phyloP scores from a whole-genome alignment of 805 yeast genomes.

The Metschnikowia proteae region DNA sequence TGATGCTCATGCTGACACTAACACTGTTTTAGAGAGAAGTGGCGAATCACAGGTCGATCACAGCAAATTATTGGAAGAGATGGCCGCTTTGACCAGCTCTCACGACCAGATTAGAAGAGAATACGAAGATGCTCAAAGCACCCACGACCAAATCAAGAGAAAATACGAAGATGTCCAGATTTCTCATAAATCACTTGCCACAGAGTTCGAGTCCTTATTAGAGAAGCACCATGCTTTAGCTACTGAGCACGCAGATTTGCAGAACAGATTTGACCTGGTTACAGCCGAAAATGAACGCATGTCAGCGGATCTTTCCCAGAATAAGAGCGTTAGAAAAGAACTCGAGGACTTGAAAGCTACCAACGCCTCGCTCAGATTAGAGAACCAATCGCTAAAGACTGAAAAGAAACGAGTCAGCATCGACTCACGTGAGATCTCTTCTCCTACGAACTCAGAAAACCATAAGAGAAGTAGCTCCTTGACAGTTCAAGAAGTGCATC shows the following conservation, averaged over 20 bases:
- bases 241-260: constrained; percentile 5
- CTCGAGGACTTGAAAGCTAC: constrained; percentile 27
- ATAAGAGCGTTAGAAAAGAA: constrained; percentile 16
- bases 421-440: constrained; percentile 1
- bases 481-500: neutral
- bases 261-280: constrained; percentile 5
- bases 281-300: constrained; percentile 7
- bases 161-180: constrained; percentile 20
- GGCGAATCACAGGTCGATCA: neutral
- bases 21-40: neutral
- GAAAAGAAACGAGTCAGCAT: neutral
- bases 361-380: constrained; percentile 34
- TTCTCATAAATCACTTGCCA: constrained; percentile 8
- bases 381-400: constrained; percentile 35
- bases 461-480: neutral
- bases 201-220: constrained; percentile 3
- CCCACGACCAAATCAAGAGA: constrained; percentile 18
- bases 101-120: constrained; percentile 14
- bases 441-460: neutral
- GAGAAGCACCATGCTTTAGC: constrained; percentile 3
- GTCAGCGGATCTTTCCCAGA: constrained; percentile 1
- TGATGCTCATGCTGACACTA: neutral
- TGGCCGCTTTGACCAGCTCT: constrained; percentile 1
- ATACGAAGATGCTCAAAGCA: constrained; percentile 21
- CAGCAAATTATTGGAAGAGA: neutral